A percentile compares a stretch with the other conserved stretches of the same genome.
phyloP scores from a whole-genome alignment of 371 early-diverging fungal species.

The Mortierella sp. region DNA sequence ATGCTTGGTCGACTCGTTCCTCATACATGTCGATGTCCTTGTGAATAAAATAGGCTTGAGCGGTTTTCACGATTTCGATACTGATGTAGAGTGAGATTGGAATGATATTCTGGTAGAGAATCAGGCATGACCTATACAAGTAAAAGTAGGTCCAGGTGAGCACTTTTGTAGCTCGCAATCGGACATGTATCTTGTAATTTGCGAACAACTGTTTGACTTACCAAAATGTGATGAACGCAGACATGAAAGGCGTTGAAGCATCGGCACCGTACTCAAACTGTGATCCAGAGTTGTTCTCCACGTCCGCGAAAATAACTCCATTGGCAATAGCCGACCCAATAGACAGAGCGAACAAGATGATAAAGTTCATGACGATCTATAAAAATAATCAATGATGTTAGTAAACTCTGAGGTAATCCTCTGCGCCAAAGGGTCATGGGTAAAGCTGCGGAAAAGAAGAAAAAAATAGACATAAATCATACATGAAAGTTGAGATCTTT shows the following conservation, averaged over 20 bases:
- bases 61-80: constrained; percentile 90
- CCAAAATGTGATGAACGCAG: constrained; percentile 58
- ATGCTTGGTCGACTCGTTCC: constrained; percentile 77
- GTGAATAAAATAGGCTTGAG: constrained; percentile 82
- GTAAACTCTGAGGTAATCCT: neutral
- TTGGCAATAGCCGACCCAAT: constrained; percentile 69
- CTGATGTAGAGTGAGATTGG: constrained; percentile 98
- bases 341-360: constrained; percentile 68
- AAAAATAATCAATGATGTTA: neutral
- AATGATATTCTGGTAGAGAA: constrained; percentile 83
- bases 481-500: constrained; percentile 94
- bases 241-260: constrained; percentile 40
- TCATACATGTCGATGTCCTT: constrained; percentile 90
- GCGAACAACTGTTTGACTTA: constrained; percentile 17
- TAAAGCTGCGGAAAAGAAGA: neutral
- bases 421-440: neutral
- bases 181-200: neutral
- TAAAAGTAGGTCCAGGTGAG: too few relatives aligned
- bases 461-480: constrained; percentile 19
- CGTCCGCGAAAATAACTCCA: constrained; percentile 63
- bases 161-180: neutral
- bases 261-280: constrained; percentile 51
- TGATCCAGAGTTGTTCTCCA: constrained; percentile 49
- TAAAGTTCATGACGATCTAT: constrained; percentile 65
- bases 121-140: constrained; percentile 74